A percentile compares a stretch with the other conserved stretches of the same genome.
Evolutionary conservation across 2,329 filamentous ascomycete species (phyloP).

Genomic region (Penicillium sumatraense): DNA sequence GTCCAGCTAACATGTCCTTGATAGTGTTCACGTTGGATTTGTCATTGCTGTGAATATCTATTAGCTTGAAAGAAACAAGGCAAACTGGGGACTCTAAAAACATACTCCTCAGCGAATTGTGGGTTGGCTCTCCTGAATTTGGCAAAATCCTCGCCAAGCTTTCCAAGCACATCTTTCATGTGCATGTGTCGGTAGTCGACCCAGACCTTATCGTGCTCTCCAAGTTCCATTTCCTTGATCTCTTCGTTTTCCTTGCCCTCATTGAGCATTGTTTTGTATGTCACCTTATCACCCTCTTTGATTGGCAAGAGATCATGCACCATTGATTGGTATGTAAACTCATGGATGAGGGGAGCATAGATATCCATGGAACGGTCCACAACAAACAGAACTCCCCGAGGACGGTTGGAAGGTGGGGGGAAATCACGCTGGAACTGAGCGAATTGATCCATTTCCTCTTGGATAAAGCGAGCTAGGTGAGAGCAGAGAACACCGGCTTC

Average conservation of each 20-base stretch:
- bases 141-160: constrained; percentile 88
- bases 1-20: constrained; percentile 93
- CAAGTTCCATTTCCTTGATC: constrained; percentile 88
- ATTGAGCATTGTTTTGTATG: constrained; percentile 79
- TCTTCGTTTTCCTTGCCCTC: constrained; percentile 72
- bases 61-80: constrained; percentile 5
- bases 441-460: constrained; percentile 88
- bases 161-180: constrained; percentile 97
- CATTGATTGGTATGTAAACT: constrained; percentile 99
- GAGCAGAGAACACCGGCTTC: constrained; percentile 86
- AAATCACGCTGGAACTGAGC: constrained; percentile 83
- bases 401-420: constrained; percentile 72
- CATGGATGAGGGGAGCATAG: constrained; percentile 83
- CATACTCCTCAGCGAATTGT: constrained; percentile 77
- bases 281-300: constrained; percentile 84
- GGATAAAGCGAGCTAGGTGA: constrained; percentile 87
- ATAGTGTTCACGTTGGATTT: constrained; percentile 84
- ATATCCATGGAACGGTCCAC: constrained; percentile 94
- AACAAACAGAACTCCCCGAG: constrained; percentile 81
- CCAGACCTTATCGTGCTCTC: constrained; percentile 92
- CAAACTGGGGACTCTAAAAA: constrained; percentile 1
- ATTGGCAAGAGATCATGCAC: constrained; percentile 90
- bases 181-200: constrained; percentile 91
- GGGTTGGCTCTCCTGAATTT: constrained; percentile 90
- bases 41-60: constrained; percentile 54